phyloP scores from a whole-genome alignment of 108 stramenopile genomes.

The Conticribra weissflogii region DNA sequence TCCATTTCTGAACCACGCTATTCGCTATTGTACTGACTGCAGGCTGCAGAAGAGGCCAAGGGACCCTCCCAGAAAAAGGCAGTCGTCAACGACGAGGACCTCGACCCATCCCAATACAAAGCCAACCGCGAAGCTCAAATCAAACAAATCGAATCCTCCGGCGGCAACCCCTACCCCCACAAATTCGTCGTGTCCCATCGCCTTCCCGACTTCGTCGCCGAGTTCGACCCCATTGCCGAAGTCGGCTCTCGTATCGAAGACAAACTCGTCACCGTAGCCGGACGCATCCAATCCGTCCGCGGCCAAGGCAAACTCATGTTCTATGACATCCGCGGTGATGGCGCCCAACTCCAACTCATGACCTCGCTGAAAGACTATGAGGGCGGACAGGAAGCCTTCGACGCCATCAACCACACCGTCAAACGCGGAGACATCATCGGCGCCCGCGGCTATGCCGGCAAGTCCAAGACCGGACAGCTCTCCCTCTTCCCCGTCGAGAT shows the following conservation, averaged over 20 bases:
- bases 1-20: too few relatives aligned
- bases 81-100: conserved; percentile 76
- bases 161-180: conserved; percentile 97
- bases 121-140: conserved; percentile 88
- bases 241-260: conserved; percentile 78
- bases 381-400: conserved; percentile 89
- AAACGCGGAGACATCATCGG: conserved; percentile 97
- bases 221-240: conserved; percentile 73
- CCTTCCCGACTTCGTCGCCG: conserved; percentile 87
- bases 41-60: conserved; percentile 44
- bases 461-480: conserved; percentile 96
- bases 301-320: conserved; percentile 98
- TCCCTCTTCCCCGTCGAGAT: conserved; percentile 92
- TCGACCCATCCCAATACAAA: conserved; percentile 95
- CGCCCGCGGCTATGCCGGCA: conserved; percentile 90
- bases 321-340: conserved; percentile 96
- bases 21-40: too few relatives aligned
- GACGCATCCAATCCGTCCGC: conserved; percentile 92
- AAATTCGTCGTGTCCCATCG: conserved; percentile 94
- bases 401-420: conserved; percentile 73
- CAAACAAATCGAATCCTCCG: conserved; percentile 80
- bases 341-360: conserved; percentile 96
- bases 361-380: conserved; percentile 84
- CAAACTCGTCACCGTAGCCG: conserved; percentile 85
- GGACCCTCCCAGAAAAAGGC: conserved; percentile 46